Conservation (phyloP, 106 monocot species). For the Phalaenopsis aphrodite region DNA sequence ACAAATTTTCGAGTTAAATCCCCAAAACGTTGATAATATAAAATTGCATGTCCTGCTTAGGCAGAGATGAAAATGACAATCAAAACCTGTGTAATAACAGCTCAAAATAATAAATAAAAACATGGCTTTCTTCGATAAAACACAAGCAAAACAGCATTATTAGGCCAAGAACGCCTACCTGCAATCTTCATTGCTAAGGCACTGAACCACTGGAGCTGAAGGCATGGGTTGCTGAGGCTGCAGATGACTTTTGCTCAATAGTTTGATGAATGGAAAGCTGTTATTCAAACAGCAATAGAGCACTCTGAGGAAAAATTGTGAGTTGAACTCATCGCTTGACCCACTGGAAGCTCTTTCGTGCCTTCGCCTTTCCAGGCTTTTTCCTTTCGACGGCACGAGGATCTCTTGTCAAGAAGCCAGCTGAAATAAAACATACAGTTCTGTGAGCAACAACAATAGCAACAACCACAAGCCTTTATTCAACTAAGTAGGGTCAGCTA, state of each 20-base stretch:
- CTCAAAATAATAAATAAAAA: neutral
- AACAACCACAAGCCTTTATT: no score
- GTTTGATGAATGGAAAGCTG: slow-evolving; percentile 1
- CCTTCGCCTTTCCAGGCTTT: slow-evolving; percentile 95
- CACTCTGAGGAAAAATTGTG: neutral
- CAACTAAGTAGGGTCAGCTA: no score
- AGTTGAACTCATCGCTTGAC: slow-evolving; percentile 67
- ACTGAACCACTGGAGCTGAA: neutral
- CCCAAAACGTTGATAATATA: neutral
- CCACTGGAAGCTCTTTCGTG: slow-evolving; percentile 98
- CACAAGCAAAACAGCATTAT: neutral
- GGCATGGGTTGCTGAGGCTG: neutral
- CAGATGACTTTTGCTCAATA: neutral
- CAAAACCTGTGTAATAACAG: neutral
- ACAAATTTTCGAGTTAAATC: neutral
- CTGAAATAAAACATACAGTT: slow-evolving; percentile 23
- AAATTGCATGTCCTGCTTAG: no score
- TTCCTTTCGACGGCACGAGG: slow-evolving; percentile 89
- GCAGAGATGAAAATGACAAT: neutral
- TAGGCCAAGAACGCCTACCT: neutral
- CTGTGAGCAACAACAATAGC: slow-evolving; percentile 1
- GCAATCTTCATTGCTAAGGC: neutral
- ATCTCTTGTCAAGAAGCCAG: slow-evolving; percentile 83
- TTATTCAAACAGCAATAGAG: neutral
- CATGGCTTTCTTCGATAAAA: neutral